These are phyloP conservation scores for Endotrypanum monterogeii DNA, from an alignment of 208 protist genomes.

Conservation along the genomic window DNA sequence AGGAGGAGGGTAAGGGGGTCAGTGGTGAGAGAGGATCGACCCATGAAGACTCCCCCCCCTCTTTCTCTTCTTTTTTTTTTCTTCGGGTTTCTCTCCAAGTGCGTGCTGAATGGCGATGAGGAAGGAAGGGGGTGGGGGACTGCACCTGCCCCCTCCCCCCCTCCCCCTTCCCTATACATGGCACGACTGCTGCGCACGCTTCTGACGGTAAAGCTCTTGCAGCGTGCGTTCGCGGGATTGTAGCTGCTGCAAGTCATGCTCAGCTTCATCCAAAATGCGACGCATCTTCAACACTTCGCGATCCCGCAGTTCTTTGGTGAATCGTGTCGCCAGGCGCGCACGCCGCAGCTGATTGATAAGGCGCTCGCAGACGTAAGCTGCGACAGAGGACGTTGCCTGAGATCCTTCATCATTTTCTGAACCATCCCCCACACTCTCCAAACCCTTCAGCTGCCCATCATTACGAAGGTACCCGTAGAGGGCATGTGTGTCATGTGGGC, in stretches of 20 bases:
- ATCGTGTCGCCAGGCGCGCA: slow-evolving; percentile 21
- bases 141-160: background rate
- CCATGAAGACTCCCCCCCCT: no score
- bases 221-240: slow-evolving; percentile 46
- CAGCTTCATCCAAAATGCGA: slow-evolving; percentile 34
- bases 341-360: slow-evolving; percentile 12
- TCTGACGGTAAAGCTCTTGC: slow-evolving; percentile 53
- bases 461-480: slow-evolving; percentile 26
- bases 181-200: slow-evolving; percentile 16
- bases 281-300: slow-evolving; percentile 48
- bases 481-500: slow-evolving; percentile 20
- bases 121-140: background rate
- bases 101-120: background rate
- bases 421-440: background rate
- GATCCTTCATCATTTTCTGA: background rate
- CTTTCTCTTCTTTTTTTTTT: no score
- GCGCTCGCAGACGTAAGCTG: slow-evolving; percentile 34
- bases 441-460: slow-evolving; percentile 20
- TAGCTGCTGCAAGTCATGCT: slow-evolving; percentile 30
- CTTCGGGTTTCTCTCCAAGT: background rate
- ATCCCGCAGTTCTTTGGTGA: slow-evolving; percentile 20
- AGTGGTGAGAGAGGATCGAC: no score
- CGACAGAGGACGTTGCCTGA: slow-evolving; percentile 5
- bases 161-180: no score
- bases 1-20: no score